These are phyloP conservation scores for Globisporangium lucens DNA, from an alignment of 352 stramenopile genomes.

Conservation along the genomic window DNA sequence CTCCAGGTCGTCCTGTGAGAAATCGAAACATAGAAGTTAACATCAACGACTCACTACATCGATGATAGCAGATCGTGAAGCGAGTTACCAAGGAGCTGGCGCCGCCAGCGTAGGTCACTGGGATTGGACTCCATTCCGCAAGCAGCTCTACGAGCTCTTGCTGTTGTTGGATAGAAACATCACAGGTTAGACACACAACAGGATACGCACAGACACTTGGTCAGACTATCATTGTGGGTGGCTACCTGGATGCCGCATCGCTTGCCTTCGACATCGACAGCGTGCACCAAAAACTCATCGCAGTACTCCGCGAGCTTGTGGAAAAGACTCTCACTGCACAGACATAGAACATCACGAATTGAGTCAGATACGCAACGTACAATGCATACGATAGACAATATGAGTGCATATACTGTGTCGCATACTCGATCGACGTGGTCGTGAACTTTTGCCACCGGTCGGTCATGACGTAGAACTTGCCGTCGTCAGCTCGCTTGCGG, in stretches of 20 bases:
- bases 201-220: neutral
- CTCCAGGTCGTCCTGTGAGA: slow-evolving; percentile 89
- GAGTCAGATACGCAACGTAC: neutral
- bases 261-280: slow-evolving; percentile 97
- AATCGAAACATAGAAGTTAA: neutral
- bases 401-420: neutral
- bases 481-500: slow-evolving; percentile 82
- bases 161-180: slow-evolving; percentile 22
- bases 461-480: slow-evolving; percentile 94
- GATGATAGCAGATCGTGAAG: slow-evolving; percentile 8
- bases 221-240: neutral
- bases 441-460: slow-evolving; percentile 98
- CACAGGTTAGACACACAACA: neutral
- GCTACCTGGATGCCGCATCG: slow-evolving; percentile 90
- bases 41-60: neutral
- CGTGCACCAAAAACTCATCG: slow-evolving; percentile 98
- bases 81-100: slow-evolving; percentile 77
- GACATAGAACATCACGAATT: neutral
- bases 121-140: slow-evolving; percentile 89
- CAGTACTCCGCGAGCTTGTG: slow-evolving; percentile 90
- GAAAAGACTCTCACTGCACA: slow-evolving; percentile 77
- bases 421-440: slow-evolving; percentile 85
- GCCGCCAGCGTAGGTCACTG: slow-evolving; percentile 97
- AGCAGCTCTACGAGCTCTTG: slow-evolving; percentile 95
- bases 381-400: neutral